phyloP scores from a whole-genome alignment of 257 asterid genomes.

The Fraxinus pennsylvanica region DNA sequence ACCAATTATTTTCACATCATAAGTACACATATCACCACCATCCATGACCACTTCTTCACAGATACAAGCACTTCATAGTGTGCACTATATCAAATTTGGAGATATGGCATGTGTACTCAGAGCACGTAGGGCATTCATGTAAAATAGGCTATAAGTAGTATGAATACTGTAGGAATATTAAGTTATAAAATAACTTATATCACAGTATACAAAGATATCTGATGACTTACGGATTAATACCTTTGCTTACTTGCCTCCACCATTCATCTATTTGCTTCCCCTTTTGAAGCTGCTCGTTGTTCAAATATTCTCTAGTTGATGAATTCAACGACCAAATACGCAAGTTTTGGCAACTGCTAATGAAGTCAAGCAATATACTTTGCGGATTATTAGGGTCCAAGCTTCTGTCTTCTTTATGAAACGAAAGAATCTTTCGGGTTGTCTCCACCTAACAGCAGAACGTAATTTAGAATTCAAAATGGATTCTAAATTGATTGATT shows the following conservation, averaged over 20 bases:
- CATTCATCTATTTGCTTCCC: conserved; percentile 99
- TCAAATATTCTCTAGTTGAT: conserved; percentile 87
- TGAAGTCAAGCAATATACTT: conserved; percentile 88
- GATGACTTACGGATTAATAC: conserved; percentile 41
- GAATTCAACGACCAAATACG: conserved; percentile 89
- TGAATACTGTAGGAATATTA: neutral
- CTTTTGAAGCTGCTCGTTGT: conserved; percentile 92
- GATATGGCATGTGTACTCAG: conserved; percentile 2
- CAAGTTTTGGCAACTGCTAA: conserved; percentile 97
- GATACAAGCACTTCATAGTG: neutral
- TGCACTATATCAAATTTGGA: neutral
- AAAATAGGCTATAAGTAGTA: neutral
- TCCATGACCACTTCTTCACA: neutral
- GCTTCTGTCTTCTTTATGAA: conserved; percentile 87
- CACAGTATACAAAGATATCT: conserved; percentile 15
- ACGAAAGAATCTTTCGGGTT: conserved; percentile 84
- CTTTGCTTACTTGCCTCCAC: conserved; percentile 98
- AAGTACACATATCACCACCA: neutral
- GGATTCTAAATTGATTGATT: conserved; percentile 19
- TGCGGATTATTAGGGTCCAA: conserved; percentile 89
- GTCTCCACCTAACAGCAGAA: conserved; percentile 81
- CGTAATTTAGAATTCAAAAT: conserved; percentile 21
- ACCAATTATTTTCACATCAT: neutral
- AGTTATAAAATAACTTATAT: neutral
- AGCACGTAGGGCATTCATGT: conserved; percentile 15